Percentiles rank a stretch among this genome's conserved stretches.
Conservation (phyloP, 1,139 yeast genomes). For the Yamadazyma epiphylla region DNA sequence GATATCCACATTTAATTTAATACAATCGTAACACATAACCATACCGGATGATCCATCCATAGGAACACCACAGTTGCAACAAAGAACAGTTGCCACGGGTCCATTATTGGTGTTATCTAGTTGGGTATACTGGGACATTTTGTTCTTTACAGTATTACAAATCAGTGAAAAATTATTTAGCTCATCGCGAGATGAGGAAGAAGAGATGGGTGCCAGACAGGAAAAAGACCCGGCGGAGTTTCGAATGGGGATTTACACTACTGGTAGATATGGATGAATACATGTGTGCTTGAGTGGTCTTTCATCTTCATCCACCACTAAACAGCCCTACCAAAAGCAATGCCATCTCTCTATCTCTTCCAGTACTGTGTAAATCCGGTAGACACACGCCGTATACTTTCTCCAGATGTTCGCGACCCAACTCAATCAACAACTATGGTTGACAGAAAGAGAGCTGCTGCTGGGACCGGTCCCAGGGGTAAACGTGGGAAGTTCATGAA, state of each 20-base stretch:
- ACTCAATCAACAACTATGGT: constrained; percentile 17
- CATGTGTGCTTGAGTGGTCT: too few relatives aligned
- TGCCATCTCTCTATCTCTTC: too few relatives aligned
- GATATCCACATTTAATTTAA: constrained; percentile 87
- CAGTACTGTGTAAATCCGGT: too few relatives aligned
- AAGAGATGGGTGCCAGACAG: too few relatives aligned
- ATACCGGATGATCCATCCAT: constrained; percentile 94
- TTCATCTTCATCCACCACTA: too few relatives aligned
- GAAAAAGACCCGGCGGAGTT: too few relatives aligned
- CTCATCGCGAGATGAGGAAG: constrained; percentile 1
- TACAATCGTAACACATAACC: constrained; percentile 97
- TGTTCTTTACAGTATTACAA: too few relatives aligned
- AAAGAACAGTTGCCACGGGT: constrained; percentile 75
- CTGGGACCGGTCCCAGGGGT: constrained; percentile 30
- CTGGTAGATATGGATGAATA: too few relatives aligned
- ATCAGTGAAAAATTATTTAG: neutral
- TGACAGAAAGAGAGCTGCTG: constrained; percentile 26
- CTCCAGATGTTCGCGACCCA: too few relatives aligned
- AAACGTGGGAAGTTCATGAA: constrained; percentile 2
- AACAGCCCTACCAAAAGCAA: too few relatives aligned
- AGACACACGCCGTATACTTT: too few relatives aligned
- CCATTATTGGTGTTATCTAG: constrained; percentile 27
- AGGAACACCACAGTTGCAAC: constrained; percentile 98
- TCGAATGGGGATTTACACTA: too few relatives aligned
- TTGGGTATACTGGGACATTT: constrained; percentile 51